phyloP scores from a whole-genome alignment of 768 basidiomycete species.

The Boletellus sp. region DNA sequence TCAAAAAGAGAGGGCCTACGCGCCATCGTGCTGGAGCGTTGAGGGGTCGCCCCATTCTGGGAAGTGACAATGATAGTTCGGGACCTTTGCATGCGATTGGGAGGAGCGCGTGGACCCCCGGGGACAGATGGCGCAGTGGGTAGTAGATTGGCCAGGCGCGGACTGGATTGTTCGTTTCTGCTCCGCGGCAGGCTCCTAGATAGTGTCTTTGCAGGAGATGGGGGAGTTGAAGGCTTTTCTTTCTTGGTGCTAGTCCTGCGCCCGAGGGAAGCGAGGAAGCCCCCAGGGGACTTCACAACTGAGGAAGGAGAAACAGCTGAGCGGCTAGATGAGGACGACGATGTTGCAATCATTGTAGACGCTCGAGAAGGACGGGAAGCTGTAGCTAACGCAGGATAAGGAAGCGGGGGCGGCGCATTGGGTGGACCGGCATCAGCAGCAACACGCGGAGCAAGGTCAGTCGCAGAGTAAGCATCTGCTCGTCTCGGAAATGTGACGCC shows the following conservation, averaged over 20 bases:
- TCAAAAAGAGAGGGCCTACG: slow-evolving; percentile 30
- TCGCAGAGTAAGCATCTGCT: slow-evolving; percentile 73
- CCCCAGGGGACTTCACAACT: slow-evolving; percentile 42
- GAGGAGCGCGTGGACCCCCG: slow-evolving; percentile 71
- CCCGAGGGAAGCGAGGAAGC: slow-evolving; percentile 73
- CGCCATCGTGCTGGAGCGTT: slow-evolving; percentile 31
- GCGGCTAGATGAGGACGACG: slow-evolving; percentile 48
- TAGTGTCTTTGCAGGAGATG: slow-evolving; percentile 35
- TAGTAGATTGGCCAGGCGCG: slow-evolving; percentile 31
- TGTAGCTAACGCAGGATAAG: slow-evolving; percentile 68
- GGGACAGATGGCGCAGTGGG: slow-evolving; percentile 52
- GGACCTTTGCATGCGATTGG: slow-evolving; percentile 58
- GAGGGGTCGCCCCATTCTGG: slow-evolving; percentile 21
- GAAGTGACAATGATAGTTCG: slow-evolving; percentile 57
- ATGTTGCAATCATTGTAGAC: slow-evolving; percentile 34
- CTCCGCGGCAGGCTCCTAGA: slow-evolving; percentile 36
- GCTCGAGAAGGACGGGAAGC: slow-evolving; percentile 28
- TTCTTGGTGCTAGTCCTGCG: slow-evolving; percentile 59
- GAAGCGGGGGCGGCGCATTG: slow-evolving; percentile 57
- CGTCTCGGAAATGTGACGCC: slow-evolving; percentile 78
- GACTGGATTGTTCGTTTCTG: slow-evolving; percentile 21
- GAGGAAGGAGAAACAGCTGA: slow-evolving; percentile 43
- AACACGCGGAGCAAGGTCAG: slow-evolving; percentile 57
- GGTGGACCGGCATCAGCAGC: slow-evolving; percentile 49
- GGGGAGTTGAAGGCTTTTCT: slow-evolving; percentile 29